Conservation (phyloP, 2,329 filamentous ascomycete species). For the Paraconiothyrium sp. region DNA sequence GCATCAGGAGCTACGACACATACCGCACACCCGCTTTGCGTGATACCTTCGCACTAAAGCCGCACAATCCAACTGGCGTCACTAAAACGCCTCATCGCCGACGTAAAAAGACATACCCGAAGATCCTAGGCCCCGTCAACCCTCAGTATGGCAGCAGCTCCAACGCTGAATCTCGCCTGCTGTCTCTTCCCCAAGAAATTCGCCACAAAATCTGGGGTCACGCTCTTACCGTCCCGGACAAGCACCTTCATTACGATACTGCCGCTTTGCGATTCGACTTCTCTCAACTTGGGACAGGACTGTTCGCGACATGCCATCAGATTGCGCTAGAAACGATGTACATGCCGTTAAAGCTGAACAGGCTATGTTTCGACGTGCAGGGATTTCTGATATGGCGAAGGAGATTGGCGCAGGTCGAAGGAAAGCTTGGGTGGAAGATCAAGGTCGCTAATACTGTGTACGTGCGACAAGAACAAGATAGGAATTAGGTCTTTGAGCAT, state of each 20-base stretch:
- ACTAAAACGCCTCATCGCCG: not conserved
- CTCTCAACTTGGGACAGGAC: conserved; percentile 22
- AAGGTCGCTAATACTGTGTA: not conserved
- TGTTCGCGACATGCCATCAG: conserved; percentile 26
- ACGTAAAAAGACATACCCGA: conserved; percentile 3
- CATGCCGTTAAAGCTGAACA: conserved; percentile 23
- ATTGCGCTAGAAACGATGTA: conserved; percentile 24
- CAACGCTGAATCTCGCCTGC: conserved; percentile 16
- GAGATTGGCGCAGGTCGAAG: not conserved
- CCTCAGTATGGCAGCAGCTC: not conserved
- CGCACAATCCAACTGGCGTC: not conserved
- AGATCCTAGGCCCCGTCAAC: conserved; percentile 11
- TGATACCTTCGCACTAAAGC: not conserved
- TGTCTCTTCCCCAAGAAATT: conserved; percentile 26
- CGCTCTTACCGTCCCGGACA: conserved; percentile 19
- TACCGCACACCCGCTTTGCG: not conserved
- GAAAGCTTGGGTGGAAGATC: not conserved
- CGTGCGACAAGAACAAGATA: not conserved
- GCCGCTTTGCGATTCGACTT: conserved; percentile 23
- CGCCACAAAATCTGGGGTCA: conserved; percentile 23
- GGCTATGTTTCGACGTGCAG: conserved; percentile 21
- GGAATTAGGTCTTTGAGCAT: not conserved
- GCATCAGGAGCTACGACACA: not conserved
- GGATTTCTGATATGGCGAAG: conserved; percentile 15
- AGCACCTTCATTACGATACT: conserved; percentile 14